Percentiles rank a stretch among this genome's conserved stretches.
Conservation (phyloP, 2,329 filamentous ascomycete genomes). For the Xylaria arbuscula region DNA sequence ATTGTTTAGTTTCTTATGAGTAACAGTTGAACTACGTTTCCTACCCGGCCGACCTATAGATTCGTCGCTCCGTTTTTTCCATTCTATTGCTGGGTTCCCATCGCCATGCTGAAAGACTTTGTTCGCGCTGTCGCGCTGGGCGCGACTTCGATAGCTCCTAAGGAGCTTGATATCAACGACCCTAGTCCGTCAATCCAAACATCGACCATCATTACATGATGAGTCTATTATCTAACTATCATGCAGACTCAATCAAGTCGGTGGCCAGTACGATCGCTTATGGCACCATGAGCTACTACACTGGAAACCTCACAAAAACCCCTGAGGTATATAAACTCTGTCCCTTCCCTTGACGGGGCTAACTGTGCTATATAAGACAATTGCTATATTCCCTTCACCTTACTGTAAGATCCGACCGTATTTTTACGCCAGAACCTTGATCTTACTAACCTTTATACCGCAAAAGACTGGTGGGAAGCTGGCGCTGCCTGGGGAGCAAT, state of each 20-base stretch:
- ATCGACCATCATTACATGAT: too few species aligned
- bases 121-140: conserved; percentile 44
- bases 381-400: conserved; percentile 72
- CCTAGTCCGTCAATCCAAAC: conserved; percentile 34
- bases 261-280: conserved; percentile 70
- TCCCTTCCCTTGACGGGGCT: conserved; percentile 7
- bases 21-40: background rate
- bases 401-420: conserved; percentile 59
- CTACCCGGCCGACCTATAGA: background rate
- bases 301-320: conserved; percentile 67
- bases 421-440: conserved; percentile 33
- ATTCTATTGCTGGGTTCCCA: background rate
- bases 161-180: conserved; percentile 54
- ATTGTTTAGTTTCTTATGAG: background rate
- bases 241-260: conserved; percentile 68
- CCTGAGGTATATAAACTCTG: conserved; percentile 51
- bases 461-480: conserved; percentile 70
- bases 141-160: conserved; percentile 50
- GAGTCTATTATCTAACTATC: conserved; percentile 16
- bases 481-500: conserved; percentile 75
- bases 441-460: conserved; percentile 30
- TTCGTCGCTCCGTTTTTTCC: background rate
- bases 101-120: conserved; percentile 48
- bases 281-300: conserved; percentile 73
- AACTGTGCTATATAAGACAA: conserved; percentile 53